Evolutionary conservation across 2,329 filamentous ascomycete species (phyloP).

Genomic region (Scytalidium lignicola): DNA sequence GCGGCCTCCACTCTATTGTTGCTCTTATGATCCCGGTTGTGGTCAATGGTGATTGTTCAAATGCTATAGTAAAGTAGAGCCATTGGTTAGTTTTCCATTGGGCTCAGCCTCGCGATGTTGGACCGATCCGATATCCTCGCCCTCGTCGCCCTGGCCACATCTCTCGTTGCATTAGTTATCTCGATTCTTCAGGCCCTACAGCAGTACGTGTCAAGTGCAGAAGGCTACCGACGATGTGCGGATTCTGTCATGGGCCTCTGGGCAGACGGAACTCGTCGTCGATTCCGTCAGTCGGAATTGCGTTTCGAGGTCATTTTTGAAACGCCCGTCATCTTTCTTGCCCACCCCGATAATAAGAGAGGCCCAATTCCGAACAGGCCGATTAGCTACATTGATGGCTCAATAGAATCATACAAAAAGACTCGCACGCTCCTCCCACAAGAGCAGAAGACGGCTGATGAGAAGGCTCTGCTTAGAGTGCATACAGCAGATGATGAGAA

Average conservation of each 20-base stretch:
- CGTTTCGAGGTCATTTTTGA: slow-evolving; percentile 33
- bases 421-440: slow-evolving; percentile 12
- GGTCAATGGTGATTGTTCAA: no score
- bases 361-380: slow-evolving; percentile 19
- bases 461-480: slow-evolving; percentile 24
- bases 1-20: no score
- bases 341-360: slow-evolving; percentile 19
- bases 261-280: slow-evolving; percentile 24
- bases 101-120: neutral
- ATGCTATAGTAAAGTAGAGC: no score
- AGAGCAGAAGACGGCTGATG: slow-evolving; percentile 10
- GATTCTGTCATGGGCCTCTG: slow-evolving; percentile 30
- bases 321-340: slow-evolving; percentile 29
- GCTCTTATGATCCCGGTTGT: no score
- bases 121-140: slow-evolving; percentile 18
- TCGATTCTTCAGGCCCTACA: slow-evolving; percentile 29
- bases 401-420: slow-evolving; percentile 16
- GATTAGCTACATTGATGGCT: slow-evolving; percentile 23
- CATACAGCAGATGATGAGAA: slow-evolving; percentile 53
- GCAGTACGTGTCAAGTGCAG: slow-evolving; percentile 33
- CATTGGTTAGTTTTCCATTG: neutral
- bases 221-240: slow-evolving; percentile 32
- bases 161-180: slow-evolving; percentile 29
- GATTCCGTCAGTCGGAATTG: slow-evolving; percentile 27
- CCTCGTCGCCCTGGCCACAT: slow-evolving; percentile 28